Evolutionary conservation across 768 basidiomycete genomes (phyloP), one percentile per base, ranked within the genome.

Genomic region (Tricholomella constricta): DNA sequence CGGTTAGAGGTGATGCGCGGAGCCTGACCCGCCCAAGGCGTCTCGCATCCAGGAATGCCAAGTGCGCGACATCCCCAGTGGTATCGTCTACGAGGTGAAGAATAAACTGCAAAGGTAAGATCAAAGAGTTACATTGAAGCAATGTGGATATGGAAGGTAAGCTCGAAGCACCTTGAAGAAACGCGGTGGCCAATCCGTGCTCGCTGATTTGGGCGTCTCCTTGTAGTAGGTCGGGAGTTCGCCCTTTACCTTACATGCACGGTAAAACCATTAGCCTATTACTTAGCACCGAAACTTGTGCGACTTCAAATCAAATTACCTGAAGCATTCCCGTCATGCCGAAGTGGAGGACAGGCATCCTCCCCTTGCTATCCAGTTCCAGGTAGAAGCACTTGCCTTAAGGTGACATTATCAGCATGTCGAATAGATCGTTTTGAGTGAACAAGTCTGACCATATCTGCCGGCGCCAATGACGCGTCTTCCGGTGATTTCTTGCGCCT

Each of bases 241-340:
- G 9, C 83, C 84, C 62, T 76, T 82, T 14, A 76, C 80, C 82
- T 72, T 14, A 15, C 8, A 47, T 10, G 38, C 4, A 6, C n/a
- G 23, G 29, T n/a, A n/a, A n/a, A 34, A n/a, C n/a, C 3, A 26
- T 2, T 15, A 25, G 25, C 12, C 34, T 3, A 23, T 32, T 10
- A 32, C 31, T 10, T 4, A 10, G 31, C 31, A 10, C 31, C 14
- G 9, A 10, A 4, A 32, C 14, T 9, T 9, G 9, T 14, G 31
- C 31, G 29, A 29, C 10, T 10, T 3, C 23, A 32, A 12, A 37
- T 15, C 4, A 26, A n/a, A 19, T 19, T 46, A 83, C 86, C 71
- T 86, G 84, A 29, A 91, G 72, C 82, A 84, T 87, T n/a, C 89
- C 89, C 1, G 89, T 91, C 90, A 91, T 92, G 2, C 89, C 90